Base-by-base conservation (phyloP, 345 rosid species). In the Zanthoxylum bungeanum region DNA sequence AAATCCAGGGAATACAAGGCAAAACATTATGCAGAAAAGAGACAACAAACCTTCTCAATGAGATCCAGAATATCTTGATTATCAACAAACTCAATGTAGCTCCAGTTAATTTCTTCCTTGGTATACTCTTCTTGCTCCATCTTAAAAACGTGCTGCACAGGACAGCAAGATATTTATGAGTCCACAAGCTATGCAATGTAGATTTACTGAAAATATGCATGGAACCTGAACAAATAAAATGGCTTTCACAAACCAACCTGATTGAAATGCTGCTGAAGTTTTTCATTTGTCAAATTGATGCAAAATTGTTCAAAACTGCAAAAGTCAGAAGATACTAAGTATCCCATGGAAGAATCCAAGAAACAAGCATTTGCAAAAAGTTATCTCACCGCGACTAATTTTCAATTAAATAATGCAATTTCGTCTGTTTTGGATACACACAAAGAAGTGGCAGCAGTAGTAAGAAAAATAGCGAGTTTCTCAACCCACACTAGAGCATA, bases 91-190 rank as follows among this genome's bases (percentile, higher is more conserved):
- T 92, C 99, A 74, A 95, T 95, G 87, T 92, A 95, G 86, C 99
- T 95, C 99, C 99, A 95, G 77, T 91, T 76, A 82, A 95, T 95
- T 84, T 91, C 88, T 85, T 95, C 99, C 78, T 90, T 95, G 21
- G 86, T 89, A 79, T 94, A 92, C 76, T 94, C 98, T 78, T 94
- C 99, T 91, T 95, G 99, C 85, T 94, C 99, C 99, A 95, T 93
- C 86, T 95, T 95, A 83, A 95, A 95, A 71, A 95, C 99, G 67
- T 95, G 99, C 99, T 95, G 97, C 68, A 36, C 61, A 75, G 97
- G 66, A 36, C 61, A 75, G 22, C 27, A 19, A 78, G 57, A 77
- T 60, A 60, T 60, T 60, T 60, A 50, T 51, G 69, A 66, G 60
- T 76, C 64, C 67, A 81, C 31, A 58, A 76, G 10, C 36, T 31